Evolutionary conservation across 768 basidiomycete species (phyloP), one percentile per base, ranked within the genome.

Genomic region (Tephrocybe sp.): DNA sequence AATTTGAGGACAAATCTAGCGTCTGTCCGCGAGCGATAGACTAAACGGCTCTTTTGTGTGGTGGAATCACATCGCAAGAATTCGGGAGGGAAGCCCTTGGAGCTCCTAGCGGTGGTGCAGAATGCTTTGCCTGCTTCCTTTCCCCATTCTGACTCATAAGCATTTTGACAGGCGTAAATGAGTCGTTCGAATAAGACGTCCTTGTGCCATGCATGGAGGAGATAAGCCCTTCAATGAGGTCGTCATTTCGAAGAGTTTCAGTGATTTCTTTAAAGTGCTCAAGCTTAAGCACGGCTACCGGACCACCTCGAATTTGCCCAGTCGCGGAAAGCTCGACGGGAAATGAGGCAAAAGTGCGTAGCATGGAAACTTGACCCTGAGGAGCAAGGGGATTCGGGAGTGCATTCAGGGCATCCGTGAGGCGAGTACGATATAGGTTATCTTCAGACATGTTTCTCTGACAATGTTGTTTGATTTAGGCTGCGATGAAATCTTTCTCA

Each of bases 201-300:
- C 47, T 39, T 32, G 15, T 38, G 18, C n/a, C 30, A 15, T 48
- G 47, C 28, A 48, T 40, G n/a, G 37, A 39, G 9, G 38, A 39
- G 15, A 48, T 25, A 15, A 48, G 28, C 15, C 37, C 47, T 22
- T 48, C 47, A 9, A 48, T 13, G 2, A 48, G 37, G 19, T 48
- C 28, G 13, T 28, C 31, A 24, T 28, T 27, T 34, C 26, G 18
- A 18, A 39, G 40, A 0, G 37, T 13, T 30, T 48, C 27, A 21
- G 38, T 48, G 21, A 48, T 15, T 4, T 12, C 15, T 5, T 8
- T 22, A 12, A 48, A 48, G 11, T 25, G 30, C 5, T 24, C 47
- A 11, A 40, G 11, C 22, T 34, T 48, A 13, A 48, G 24, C 1
- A 40, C 27, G 25, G 38, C 27, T 11, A 48, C 47, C 3, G 47